A percentile compares a stretch with the other conserved stretches of the same genome.
These are phyloP conservation scores for Boletus subparvulus DNA, from an alignment of 768 basidiomycete genomes.

Conservation along the genomic window DNA sequence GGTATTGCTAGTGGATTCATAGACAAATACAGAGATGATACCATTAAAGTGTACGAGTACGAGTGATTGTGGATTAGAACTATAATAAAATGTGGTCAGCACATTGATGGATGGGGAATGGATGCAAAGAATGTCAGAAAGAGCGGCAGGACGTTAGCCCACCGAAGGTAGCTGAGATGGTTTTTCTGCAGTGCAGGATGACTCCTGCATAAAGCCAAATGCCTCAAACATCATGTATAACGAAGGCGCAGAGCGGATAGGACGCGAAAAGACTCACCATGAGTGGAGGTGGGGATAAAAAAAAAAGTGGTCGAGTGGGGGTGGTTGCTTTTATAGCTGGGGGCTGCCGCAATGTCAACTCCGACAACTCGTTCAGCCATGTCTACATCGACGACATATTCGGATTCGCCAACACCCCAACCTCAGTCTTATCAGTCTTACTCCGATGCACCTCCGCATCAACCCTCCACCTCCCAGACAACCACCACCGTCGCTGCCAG, in stretches of 20 bases:
- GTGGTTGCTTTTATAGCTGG: slow-evolving; percentile 21
- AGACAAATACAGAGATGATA: not conserved
- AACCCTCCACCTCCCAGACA: slow-evolving; percentile 19
- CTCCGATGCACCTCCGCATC: slow-evolving; percentile 25
- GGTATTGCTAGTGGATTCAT: not conserved
- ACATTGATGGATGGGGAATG: not conserved
- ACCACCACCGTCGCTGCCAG: slow-evolving; percentile 14
- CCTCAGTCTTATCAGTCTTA: slow-evolving; percentile 19
- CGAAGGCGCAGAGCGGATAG: slow-evolving; percentile 35
- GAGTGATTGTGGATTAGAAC: not conserved
- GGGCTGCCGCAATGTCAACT: slow-evolving; percentile 19
- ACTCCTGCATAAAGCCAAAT: slow-evolving; percentile 83
- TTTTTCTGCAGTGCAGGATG: slow-evolving; percentile 75
- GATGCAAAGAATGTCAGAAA: slow-evolving; percentile 35
- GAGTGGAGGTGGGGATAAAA: not conserved
- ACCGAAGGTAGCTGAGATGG: slow-evolving; percentile 91
- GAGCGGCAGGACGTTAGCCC: slow-evolving; percentile 44
- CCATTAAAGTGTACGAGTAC: not conserved
- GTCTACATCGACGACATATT: slow-evolving; percentile 31
- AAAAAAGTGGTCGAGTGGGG: not conserved
- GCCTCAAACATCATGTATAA: slow-evolving; percentile 80
- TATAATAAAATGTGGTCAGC: slow-evolving; percentile 30
- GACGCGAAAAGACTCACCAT: slow-evolving; percentile 22
- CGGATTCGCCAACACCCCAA: slow-evolving; percentile 35
- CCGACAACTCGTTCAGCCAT: slow-evolving; percentile 31